Conservation (phyloP, 2,329 filamentous ascomycete species). For the Claviceps sp. region DNA sequence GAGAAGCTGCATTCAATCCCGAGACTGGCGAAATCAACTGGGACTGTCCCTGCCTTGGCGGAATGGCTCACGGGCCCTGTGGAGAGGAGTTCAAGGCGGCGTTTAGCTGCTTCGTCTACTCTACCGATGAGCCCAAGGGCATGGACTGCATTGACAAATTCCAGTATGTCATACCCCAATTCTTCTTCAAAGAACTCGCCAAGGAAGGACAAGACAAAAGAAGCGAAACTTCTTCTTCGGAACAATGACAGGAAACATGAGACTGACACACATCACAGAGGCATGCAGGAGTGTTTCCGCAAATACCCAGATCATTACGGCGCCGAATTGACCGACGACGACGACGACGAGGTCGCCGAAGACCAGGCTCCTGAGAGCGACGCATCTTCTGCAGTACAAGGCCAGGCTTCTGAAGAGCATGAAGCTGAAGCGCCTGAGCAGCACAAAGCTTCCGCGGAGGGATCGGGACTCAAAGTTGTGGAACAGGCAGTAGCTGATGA, state of each 20-base stretch:
- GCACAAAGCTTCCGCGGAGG: constrained; percentile 5
- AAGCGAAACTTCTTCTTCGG: no score
- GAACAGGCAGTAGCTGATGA: constrained; percentile 4
- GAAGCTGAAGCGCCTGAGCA: no score
- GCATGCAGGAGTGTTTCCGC: constrained; percentile 96
- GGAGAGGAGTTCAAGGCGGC: constrained; percentile 90
- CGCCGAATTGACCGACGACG: constrained; percentile 72
- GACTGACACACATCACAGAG: constrained; percentile 38
- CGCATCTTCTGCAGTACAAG: background rate
- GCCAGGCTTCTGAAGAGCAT: background rate
- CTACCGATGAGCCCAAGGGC: constrained; percentile 86
- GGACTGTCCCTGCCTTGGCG: constrained; percentile 94
- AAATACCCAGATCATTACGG: constrained; percentile 88
- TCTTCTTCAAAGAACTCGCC: no score
- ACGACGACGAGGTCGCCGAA: constrained; percentile 51
- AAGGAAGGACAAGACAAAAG: no score
- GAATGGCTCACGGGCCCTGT: constrained; percentile 93
- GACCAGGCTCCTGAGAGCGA: constrained; percentile 13
- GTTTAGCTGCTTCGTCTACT: constrained; percentile 98
- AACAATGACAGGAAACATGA: no score
- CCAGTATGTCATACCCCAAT: constrained; percentile 48
- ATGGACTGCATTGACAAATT: constrained; percentile 97
- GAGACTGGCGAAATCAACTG: constrained; percentile 99
- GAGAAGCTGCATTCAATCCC: constrained; percentile 91
- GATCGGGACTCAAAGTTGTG: constrained; percentile 5